phyloP scores from a whole-genome alignment of 441 rosid species.

The California macrophylla region DNA sequence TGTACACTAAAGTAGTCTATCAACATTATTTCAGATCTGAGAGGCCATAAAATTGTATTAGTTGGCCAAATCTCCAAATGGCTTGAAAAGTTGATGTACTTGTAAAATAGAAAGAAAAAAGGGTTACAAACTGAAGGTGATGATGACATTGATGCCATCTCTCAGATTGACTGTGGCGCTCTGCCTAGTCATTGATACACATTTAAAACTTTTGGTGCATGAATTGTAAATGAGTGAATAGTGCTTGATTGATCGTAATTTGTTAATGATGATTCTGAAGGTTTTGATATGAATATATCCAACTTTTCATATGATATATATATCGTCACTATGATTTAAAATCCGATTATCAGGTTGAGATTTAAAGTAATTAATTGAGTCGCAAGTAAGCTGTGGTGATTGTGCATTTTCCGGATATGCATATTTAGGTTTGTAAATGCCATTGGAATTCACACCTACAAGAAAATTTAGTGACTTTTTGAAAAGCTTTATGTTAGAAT shows the following conservation, averaged over 20 bases:
- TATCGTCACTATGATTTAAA: no score
- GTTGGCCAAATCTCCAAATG: not conserved
- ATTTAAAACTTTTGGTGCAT: no score
- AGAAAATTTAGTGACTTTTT: not conserved
- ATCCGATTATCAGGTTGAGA: no score
- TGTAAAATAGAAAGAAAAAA: not conserved
- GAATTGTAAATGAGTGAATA: no score
- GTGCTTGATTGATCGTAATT: not conserved
- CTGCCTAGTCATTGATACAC: no score
- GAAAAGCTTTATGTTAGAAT: not conserved
- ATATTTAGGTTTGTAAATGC: not conserved
- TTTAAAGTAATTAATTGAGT: no score
- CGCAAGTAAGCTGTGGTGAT: no score
- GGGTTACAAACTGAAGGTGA: not conserved
- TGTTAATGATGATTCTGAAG: not conserved
- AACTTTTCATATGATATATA: no score
- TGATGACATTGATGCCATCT: no score
- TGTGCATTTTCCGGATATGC: not conserved
- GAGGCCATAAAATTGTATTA: no score
- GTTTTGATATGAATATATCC: no score
- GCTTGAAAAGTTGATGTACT: not conserved
- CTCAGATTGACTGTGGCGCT: no score
- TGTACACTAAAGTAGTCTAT: not conserved
- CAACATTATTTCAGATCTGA: not conserved
- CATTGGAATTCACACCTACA: not conserved